Evolutionary conservation across 2,329 filamentous ascomycete genomes (phyloP).

Genomic region (Penicillium sp.): DNA sequence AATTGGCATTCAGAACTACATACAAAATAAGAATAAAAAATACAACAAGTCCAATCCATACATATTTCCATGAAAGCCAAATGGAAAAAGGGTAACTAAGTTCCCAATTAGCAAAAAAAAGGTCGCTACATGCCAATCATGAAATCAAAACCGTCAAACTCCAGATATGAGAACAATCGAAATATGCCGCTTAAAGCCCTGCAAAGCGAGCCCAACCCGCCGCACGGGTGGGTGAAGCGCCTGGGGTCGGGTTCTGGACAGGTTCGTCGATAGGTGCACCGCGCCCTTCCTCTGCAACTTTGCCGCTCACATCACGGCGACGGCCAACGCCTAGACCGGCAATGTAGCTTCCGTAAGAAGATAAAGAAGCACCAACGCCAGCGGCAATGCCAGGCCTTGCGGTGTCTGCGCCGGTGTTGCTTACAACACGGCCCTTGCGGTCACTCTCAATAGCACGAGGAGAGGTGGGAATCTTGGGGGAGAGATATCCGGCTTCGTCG

Average conservation of each 20-base stretch:
- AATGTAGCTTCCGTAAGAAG: constrained; percentile 46
- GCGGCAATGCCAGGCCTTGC: constrained; percentile 20
- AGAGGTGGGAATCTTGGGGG: constrained; percentile 7
- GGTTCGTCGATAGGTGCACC: constrained; percentile 27
- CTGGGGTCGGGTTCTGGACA: constrained; percentile 16
- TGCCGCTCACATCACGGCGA: constrained; percentile 50
- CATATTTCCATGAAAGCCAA: constrained; percentile 9
- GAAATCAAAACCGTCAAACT: constrained; percentile 12
- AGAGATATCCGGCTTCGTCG: constrained; percentile 20
- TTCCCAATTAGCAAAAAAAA: constrained; percentile 2
- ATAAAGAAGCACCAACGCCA: constrained; percentile 33
- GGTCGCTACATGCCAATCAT: constrained; percentile 24
- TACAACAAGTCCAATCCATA: constrained; percentile 11
- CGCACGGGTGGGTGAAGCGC: constrained; percentile 32
- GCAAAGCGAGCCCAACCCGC: constrained; percentile 52
- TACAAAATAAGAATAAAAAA: constrained; percentile 1
- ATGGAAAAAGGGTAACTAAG: constrained; percentile 6
- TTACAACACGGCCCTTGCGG: constrained; percentile 47
- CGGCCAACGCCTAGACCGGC: constrained; percentile 48
- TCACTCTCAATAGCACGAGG: constrained; percentile 31
- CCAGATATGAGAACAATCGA: constrained; percentile 6
- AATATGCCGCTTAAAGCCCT: constrained; percentile 26
- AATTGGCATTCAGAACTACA: constrained; percentile 2
- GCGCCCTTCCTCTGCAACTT: constrained; percentile 50
- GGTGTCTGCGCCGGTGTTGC: constrained; percentile 45